Evolutionary conservation across 129 eudicot genomes (phyloP).

Genomic region (Silybum marianum): DNA sequence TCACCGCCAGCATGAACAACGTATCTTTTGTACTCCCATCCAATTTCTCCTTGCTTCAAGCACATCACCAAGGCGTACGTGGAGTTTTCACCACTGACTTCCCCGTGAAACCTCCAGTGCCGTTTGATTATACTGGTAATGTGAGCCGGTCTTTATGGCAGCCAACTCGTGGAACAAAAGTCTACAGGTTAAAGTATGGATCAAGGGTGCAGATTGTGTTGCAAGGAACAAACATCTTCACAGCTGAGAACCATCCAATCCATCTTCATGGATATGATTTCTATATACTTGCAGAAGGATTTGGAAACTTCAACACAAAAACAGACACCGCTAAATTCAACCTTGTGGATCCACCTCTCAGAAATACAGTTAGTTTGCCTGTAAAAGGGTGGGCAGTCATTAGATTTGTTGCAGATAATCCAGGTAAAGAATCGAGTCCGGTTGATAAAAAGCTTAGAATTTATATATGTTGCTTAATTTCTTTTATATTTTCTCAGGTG

Average conservation of each 20-base stretch:
- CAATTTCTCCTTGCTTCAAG: slow-evolving; percentile 75
- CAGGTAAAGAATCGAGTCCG: slow-evolving; percentile 46
- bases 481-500: slow-evolving; percentile 47
- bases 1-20: slow-evolving; percentile 95
- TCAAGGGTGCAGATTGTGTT: slow-evolving; percentile 76
- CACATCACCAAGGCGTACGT: slow-evolving; percentile 67
- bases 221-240: slow-evolving; percentile 88
- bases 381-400: slow-evolving; percentile 93
- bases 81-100: slow-evolving; percentile 86
- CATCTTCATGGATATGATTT: slow-evolving; percentile 99
- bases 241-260: slow-evolving; percentile 96
- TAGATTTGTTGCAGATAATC: slow-evolving; percentile 97
- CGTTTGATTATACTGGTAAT: slow-evolving; percentile 91
- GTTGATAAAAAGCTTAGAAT: background rate
- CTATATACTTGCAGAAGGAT: slow-evolving; percentile 85
- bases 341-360: slow-evolving; percentile 89
- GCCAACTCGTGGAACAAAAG: slow-evolving; percentile 65
- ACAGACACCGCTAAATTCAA: slow-evolving; percentile 76
- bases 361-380: slow-evolving; percentile 85
- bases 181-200: slow-evolving; percentile 72
- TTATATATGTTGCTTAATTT: background rate
- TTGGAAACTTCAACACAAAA: slow-evolving; percentile 82
- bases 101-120: slow-evolving; percentile 68
- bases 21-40: slow-evolving; percentile 83
- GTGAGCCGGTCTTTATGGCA: slow-evolving; percentile 90